Conservation (phyloP, 805 yeast species). For the Ascoidea asiatica region DNA sequence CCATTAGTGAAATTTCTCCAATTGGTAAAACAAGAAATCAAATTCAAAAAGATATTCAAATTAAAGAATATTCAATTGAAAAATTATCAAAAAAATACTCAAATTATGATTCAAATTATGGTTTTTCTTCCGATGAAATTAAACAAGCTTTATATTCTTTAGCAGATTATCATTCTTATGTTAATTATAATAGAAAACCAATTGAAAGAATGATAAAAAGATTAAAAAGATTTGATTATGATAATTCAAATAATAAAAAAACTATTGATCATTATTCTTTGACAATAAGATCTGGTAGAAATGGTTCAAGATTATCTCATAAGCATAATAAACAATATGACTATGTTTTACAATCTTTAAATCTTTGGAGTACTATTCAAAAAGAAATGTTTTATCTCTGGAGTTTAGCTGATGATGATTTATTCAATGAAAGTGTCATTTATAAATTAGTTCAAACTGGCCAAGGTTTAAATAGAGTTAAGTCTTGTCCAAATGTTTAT, state of each 20-base stretch:
- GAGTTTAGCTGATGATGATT: slow-evolving; percentile 65
- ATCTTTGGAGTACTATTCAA: slow-evolving; percentile 67
- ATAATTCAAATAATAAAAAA: slow-evolving; percentile 21
- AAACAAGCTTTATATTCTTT: slow-evolving; percentile 62
- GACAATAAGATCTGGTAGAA: slow-evolving; percentile 51
- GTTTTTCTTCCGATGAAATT: slow-evolving; percentile 44
- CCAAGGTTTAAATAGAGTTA: slow-evolving; percentile 69
- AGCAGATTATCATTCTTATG: slow-evolving; percentile 66
- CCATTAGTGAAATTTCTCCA: slow-evolving; percentile 56
- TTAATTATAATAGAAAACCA: slow-evolving; percentile 56
- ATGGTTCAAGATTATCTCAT: slow-evolving; percentile 64
- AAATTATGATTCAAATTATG: slow-evolving; percentile 28
- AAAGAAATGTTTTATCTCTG: slow-evolving; percentile 66
- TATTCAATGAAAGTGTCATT: slow-evolving; percentile 35
- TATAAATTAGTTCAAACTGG: slow-evolving; percentile 62
- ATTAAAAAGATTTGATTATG: slow-evolving; percentile 31
- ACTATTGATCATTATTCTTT: slow-evolving; percentile 23
- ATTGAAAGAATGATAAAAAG: slow-evolving; percentile 47
- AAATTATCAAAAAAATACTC: slow-evolving; percentile 29
- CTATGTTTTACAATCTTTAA: slow-evolving; percentile 63
- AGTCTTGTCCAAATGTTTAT: slow-evolving; percentile 56
- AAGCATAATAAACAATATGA: slow-evolving; percentile 60
- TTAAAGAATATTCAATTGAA: slow-evolving; percentile 61
- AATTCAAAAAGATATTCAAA: slow-evolving; percentile 45
- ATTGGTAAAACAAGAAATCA: slow-evolving; percentile 38